Conservation (phyloP, 768 basidiomycete species). For the Leucocoprinus sp. region DNA sequence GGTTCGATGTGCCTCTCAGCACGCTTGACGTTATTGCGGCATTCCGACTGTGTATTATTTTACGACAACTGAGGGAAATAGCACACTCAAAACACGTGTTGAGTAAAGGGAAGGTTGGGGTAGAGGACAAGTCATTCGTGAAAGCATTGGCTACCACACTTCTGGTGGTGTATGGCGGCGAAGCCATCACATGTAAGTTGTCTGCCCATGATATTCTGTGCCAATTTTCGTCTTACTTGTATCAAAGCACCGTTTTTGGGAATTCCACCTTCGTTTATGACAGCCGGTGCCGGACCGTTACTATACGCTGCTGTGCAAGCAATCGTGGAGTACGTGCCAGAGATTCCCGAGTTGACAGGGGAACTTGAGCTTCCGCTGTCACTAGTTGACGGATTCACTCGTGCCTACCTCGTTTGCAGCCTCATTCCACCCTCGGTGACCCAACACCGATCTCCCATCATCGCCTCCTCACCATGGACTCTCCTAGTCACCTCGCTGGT, state of each 20-base stretch:
- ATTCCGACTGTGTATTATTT: constrained; percentile 57
- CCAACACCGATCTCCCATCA: constrained; percentile 35
- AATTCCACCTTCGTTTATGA: constrained; percentile 69
- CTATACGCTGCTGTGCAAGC: constrained; percentile 58
- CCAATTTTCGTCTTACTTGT: neutral
- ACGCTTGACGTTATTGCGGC: constrained; percentile 63
- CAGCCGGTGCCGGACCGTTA: constrained; percentile 56
- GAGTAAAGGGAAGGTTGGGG: constrained; percentile 25
- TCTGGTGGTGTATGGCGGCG: constrained; percentile 73
- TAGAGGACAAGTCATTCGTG: constrained; percentile 49
- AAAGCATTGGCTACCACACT: constrained; percentile 51
- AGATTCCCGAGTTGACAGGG: constrained; percentile 41
- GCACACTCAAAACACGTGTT: constrained; percentile 35
- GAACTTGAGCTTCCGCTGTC: constrained; percentile 64
- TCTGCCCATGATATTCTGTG: neutral
- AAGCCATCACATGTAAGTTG: constrained; percentile 55
- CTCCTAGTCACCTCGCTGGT: constrained; percentile 69
- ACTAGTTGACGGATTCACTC: constrained; percentile 69
- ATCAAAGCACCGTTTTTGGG: constrained; percentile 53
- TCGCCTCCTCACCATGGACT: constrained; percentile 68
- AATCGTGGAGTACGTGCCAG: constrained; percentile 52
- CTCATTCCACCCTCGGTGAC: constrained; percentile 66
- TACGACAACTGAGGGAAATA: constrained; percentile 59
- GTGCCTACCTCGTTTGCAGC: constrained; percentile 71
- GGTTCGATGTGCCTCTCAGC: constrained; percentile 52